phyloP scores from a whole-genome alignment of 1,139 yeast genomes.

The Debaryomyces subglobosus region DNA sequence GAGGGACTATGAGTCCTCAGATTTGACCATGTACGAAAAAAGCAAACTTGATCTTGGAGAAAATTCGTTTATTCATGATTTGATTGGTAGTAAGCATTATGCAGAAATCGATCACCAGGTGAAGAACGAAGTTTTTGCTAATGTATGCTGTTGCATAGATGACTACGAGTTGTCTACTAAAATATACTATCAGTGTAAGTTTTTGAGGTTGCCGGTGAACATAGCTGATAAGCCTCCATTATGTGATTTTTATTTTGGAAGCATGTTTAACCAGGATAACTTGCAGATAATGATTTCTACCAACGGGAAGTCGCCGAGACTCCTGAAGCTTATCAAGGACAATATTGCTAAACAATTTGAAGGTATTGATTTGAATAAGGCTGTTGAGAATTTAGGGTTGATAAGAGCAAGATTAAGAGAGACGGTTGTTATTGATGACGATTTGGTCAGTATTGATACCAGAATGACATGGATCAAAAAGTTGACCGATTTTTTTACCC shows the following conservation, averaged over 20 bases:
- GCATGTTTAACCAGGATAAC: slow-evolving; percentile 75
- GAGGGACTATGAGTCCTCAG: slow-evolving; percentile 46
- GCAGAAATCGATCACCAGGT: slow-evolving; percentile 36
- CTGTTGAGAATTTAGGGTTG: slow-evolving; percentile 65
- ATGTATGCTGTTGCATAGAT: slow-evolving; percentile 77
- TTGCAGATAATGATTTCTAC: slow-evolving; percentile 83
- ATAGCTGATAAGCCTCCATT: slow-evolving; percentile 83
- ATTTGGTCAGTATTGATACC: slow-evolving; percentile 53
- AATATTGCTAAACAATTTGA: slow-evolving; percentile 51
- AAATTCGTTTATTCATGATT: slow-evolving; percentile 18
- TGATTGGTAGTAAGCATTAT: slow-evolving; percentile 31
- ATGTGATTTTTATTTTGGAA: slow-evolving; percentile 87
- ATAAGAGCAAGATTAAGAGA: slow-evolving; percentile 57
- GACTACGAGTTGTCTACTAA: slow-evolving; percentile 62
- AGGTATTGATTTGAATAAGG: slow-evolving; percentile 51
- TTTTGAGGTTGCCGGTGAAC: slow-evolving; percentile 64
- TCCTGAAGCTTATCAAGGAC: slow-evolving; percentile 67
- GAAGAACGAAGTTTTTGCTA: slow-evolving; percentile 50
- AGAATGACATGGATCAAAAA: slow-evolving; percentile 76
- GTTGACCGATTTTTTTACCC: slow-evolving; percentile 62
- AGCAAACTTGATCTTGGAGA: slow-evolving; percentile 8
- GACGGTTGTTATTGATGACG: slow-evolving; percentile 45
- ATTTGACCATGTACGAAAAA: slow-evolving; percentile 54
- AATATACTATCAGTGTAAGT: slow-evolving; percentile 64
- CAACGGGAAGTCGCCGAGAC: slow-evolving; percentile 80